Conservation (phyloP, 2,329 filamentous ascomycete species). For the Magnaporthiopsis incrustans region DNA sequence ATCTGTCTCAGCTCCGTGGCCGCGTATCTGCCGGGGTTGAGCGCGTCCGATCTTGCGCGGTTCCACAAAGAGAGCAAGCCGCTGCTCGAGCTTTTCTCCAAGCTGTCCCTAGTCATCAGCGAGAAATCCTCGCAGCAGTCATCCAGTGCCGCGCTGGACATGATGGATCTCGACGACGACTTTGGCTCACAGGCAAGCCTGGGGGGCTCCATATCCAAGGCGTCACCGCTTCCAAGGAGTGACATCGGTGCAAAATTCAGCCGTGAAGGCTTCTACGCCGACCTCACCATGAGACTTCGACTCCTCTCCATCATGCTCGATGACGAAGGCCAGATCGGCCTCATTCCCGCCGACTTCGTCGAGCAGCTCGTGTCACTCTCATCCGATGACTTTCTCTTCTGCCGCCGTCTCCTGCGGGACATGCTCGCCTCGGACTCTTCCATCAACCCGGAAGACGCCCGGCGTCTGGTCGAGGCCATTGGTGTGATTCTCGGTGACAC, state of each 20-base stretch:
- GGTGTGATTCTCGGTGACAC: slow-evolving; percentile 45
- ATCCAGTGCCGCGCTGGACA: slow-evolving; percentile 33
- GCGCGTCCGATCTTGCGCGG: slow-evolving; percentile 25
- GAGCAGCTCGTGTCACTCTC: slow-evolving; percentile 39
- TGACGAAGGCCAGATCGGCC: slow-evolving; percentile 36
- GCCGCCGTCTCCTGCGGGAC: slow-evolving; percentile 40
- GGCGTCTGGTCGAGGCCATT: slow-evolving; percentile 39
- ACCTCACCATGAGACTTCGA: slow-evolving; percentile 36
- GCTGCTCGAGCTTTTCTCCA: slow-evolving; percentile 35
- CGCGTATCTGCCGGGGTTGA: slow-evolving; percentile 37
- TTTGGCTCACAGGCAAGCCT: slow-evolving; percentile 53
- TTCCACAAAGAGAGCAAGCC: slow-evolving; percentile 30
- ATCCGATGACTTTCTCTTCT: slow-evolving; percentile 46
- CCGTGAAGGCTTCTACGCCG: slow-evolving; percentile 36
- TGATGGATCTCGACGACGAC: slow-evolving; percentile 60
- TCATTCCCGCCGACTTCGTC: slow-evolving; percentile 43
- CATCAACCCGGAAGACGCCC: slow-evolving; percentile 37
- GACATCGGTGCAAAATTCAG: slow-evolving; percentile 34
- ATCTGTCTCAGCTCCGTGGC: slow-evolving; percentile 36
- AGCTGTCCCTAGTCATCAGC: slow-evolving; percentile 26
- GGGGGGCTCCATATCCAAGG: slow-evolving; percentile 27
- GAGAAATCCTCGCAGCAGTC: slow-evolving; percentile 25
- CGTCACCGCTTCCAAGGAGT: slow-evolving; percentile 36
- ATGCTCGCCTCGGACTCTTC: slow-evolving; percentile 46
- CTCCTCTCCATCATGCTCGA: slow-evolving; percentile 35